phyloP scores from a whole-genome alignment of 2,329 filamentous ascomycete genomes.

The Sarocladium kiliense region DNA sequence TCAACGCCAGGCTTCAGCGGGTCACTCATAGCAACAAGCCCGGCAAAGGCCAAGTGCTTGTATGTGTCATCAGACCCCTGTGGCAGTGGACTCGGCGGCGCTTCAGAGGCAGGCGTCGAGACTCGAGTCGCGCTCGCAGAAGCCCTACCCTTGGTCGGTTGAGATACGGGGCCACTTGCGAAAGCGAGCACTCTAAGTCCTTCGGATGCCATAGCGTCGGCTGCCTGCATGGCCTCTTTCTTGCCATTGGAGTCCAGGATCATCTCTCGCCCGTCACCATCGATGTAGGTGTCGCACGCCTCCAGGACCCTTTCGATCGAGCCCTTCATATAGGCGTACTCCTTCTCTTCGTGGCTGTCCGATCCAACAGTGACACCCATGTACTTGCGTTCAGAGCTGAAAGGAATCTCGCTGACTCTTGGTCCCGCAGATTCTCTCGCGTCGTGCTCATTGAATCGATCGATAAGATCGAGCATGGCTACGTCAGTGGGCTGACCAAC shows the following conservation, averaged over 20 bases:
- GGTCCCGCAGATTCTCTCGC: slow-evolving; percentile 80
- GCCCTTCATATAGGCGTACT: slow-evolving; percentile 93
- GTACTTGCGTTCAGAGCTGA: slow-evolving; percentile 97
- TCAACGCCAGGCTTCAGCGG: slow-evolving; percentile 88
- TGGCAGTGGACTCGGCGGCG: slow-evolving; percentile 31
- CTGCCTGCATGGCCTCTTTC: slow-evolving; percentile 71
- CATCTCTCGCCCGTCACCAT: slow-evolving; percentile 78
- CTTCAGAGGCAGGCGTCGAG: slow-evolving; percentile 43
- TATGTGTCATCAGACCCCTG: slow-evolving; percentile 68
- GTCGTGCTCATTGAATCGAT: slow-evolving; percentile 87
- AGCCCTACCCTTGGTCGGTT: slow-evolving; percentile 23
- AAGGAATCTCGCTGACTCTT: slow-evolving; percentile 80
- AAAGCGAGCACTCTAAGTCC: slow-evolving; percentile 90
- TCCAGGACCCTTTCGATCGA: slow-evolving; percentile 82
- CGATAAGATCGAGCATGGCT: slow-evolving; percentile 89
- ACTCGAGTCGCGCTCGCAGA: slow-evolving; percentile 35
- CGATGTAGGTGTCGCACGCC: slow-evolving; percentile 86
- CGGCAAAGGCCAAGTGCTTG: slow-evolving; percentile 80
- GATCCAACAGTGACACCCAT: slow-evolving; percentile 88
- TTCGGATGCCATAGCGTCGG: slow-evolving; percentile 81
- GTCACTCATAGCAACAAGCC: slow-evolving; percentile 95
- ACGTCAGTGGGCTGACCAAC: slow-evolving; percentile 96
- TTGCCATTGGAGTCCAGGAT: slow-evolving; percentile 72
- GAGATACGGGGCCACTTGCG: slow-evolving; percentile 69
- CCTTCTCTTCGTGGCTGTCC: slow-evolving; percentile 55